These are phyloP conservation scores for Panicum hallii DNA, from an alignment of 202 grass and related monocot species.

Conservation along the genomic window DNA sequence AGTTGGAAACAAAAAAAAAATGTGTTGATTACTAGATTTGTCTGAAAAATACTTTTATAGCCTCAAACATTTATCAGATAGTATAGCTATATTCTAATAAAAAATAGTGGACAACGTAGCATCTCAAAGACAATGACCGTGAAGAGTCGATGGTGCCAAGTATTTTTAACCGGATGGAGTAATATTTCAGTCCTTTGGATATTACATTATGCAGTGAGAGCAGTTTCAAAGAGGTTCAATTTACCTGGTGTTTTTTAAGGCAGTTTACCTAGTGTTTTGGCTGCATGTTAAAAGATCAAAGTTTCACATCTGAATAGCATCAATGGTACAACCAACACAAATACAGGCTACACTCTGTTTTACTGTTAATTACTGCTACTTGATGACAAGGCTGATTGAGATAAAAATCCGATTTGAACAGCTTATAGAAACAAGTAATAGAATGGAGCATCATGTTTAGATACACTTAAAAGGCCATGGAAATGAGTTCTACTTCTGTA, in stretches of 20 bases:
- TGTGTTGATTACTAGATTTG: background rate
- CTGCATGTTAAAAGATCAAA: slow-evolving; percentile 10
- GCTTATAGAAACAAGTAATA: slow-evolving; percentile 28
- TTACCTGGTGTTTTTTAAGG: background rate
- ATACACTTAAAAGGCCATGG: slow-evolving; percentile 1
- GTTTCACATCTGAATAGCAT: slow-evolving; percentile 32
- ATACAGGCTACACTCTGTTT: background rate
- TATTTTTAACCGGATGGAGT: background rate
- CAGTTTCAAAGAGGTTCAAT: slow-evolving; percentile 22
- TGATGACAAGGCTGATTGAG: background rate
- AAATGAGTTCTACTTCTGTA: background rate
- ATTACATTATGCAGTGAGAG: background rate
- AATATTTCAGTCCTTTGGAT: background rate
- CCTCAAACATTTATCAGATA: background rate
- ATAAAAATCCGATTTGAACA: background rate
- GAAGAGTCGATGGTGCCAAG: background rate
- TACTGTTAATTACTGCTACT: slow-evolving; percentile 7
- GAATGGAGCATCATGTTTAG: background rate
- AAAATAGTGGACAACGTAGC: background rate
- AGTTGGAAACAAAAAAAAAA: background rate
- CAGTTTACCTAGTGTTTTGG: background rate
- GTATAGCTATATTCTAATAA: background rate
- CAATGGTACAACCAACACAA: slow-evolving; percentile 16
- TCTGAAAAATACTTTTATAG: background rate
- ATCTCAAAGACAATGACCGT: background rate